Evolutionary conservation across 306 rosid species (phyloP), one percentile per base, ranked within the genome.

Genomic region (Castanea crenata): DNA sequence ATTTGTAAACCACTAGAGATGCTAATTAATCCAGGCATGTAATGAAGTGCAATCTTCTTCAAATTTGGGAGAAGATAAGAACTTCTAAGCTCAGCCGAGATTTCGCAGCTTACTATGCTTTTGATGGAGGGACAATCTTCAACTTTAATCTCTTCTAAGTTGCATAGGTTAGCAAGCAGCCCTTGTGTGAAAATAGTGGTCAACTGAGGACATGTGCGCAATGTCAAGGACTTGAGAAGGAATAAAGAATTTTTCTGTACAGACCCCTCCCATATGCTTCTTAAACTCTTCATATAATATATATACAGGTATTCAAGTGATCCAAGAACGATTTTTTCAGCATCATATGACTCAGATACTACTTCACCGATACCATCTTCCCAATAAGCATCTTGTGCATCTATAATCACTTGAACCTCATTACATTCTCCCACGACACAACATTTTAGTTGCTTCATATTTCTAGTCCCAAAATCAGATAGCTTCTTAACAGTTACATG

Each of bases 211-310:
- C 21, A 21, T 21, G 21, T 21, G 21, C 21, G 21, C 21, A 21
- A 21, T 21, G 21, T 21, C 21, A 21, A 21, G 21, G 21, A 21
- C 21, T 21, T 21, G 21, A 21, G 21, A 21, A 21, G 21, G 21
- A 21, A 21, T 21, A 21, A 21, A 21, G 21, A 21, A 21, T 21
- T 21, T 21, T 21, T 21, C 21, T 21, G 21, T 21, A 21, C 21
- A 21, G 21, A 21, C 21, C 21, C 21, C 21, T 21, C 21, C 21
- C 21, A 21, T 21, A 21, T 21, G 21, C 21, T 21, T 21, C 21
- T 72, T 55, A 79, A 67, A 25, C 72, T 83, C 78, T 75, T 83
- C 86, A 83, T 83, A 72, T 79, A 76, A 3, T 49, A 83, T 34
- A 74, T 64, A 51, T 41, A 59, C 64, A 78, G 62, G 23, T 14